A percentile compares a stretch with the other conserved stretches of the same genome.
Evolutionary conservation across 2,329 filamentous ascomycete species (phyloP).

Genomic region (Penicillium brasilianum): DNA sequence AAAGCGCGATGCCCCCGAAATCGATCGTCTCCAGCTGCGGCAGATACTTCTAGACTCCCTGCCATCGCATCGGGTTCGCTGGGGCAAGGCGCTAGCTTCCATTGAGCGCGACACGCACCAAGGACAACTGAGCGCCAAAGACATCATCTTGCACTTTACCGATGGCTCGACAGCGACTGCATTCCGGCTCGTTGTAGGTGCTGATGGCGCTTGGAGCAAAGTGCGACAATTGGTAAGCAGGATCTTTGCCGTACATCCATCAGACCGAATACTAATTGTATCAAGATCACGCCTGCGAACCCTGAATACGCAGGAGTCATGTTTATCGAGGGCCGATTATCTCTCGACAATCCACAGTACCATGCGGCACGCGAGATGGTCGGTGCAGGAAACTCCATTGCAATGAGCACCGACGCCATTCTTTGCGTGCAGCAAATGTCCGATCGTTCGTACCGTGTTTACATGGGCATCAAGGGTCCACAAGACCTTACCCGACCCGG

Average conservation of each 20-base stretch:
- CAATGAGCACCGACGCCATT: slow-evolving; percentile 13
- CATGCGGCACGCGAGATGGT: slow-evolving; percentile 28
- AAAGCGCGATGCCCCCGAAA: slow-evolving; percentile 44
- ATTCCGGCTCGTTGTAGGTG: slow-evolving; percentile 55
- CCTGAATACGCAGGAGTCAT: slow-evolving; percentile 43
- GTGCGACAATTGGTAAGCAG: slow-evolving; percentile 35
- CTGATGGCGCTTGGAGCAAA: slow-evolving; percentile 56
- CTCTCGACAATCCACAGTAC: slow-evolving; percentile 36
- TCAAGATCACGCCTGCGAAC: slow-evolving; percentile 39
- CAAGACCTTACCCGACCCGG: slow-evolving; percentile 6
- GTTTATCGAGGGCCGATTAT: slow-evolving; percentile 36
- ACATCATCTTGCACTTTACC: slow-evolving; percentile 30
- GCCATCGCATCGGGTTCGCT: slow-evolving; percentile 39
- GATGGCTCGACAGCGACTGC: slow-evolving; percentile 39
- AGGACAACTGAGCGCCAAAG: neutral
- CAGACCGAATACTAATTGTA: neutral
- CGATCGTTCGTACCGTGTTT: slow-evolving; percentile 27
- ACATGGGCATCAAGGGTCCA: slow-evolving; percentile 25
- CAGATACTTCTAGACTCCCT: slow-evolving; percentile 43
- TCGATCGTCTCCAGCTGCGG: slow-evolving; percentile 47
- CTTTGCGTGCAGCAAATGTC: slow-evolving; percentile 27
- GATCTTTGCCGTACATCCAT: neutral
- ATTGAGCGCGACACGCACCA: slow-evolving; percentile 18
- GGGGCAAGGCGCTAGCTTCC: slow-evolving; percentile 35
- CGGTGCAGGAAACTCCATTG: slow-evolving; percentile 12